Base-by-base conservation (phyloP, 768 basidiomycete genomes). In the Cyclocybe cylindracea region DNA sequence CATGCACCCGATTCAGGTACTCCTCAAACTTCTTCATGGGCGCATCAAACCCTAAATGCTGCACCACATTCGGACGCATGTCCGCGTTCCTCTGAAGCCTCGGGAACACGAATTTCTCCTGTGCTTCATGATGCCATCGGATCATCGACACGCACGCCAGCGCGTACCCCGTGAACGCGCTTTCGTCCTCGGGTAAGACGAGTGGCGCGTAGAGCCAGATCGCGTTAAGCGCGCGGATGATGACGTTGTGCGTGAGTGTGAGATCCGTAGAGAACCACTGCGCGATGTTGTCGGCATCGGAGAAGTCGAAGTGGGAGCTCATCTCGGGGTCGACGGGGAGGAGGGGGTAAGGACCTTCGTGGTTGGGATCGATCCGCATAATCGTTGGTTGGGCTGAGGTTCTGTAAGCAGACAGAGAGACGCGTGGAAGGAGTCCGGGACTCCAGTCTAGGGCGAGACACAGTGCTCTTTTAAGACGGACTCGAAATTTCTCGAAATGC, bases 201-300 rank as follows among this genome's bases (percentile, higher is more conserved):
- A 60, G 48, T 18, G 57, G 53, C 10, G 61, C 54, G 37, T 62
- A 60, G 7, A 56, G 44, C 54, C 57, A 58, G 31, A 60, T 56
- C 4, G 59, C 52, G 44, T 62, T 62, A 10, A 62, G 40, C 13
- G 48, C 56, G 10, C 59, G 45, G 41, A 62, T 56, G 32, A 62
- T 42, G 43, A 57, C 53, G 42, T 62, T 62, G 48, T 62, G 61
- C 10, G 48, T 58, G 18, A 60, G 47, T 29, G 54, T 5, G 11
- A 62, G 48, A 3, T 58, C 58, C 41, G 51, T 51, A 4, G 59
- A 45, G 37, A 62, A 56, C 52, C 46, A 57, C 31, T 53, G 48
- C 7, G 50, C 44, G 46, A 54, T 18, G 5, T 34, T 32, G n/a
- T 45, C 14, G 43, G 39, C n/a, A 37, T 54, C 46, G 32, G 44